Conservation (phyloP, 768 basidiomycete genomes). For the Xerocomellus dryophilus region DNA sequence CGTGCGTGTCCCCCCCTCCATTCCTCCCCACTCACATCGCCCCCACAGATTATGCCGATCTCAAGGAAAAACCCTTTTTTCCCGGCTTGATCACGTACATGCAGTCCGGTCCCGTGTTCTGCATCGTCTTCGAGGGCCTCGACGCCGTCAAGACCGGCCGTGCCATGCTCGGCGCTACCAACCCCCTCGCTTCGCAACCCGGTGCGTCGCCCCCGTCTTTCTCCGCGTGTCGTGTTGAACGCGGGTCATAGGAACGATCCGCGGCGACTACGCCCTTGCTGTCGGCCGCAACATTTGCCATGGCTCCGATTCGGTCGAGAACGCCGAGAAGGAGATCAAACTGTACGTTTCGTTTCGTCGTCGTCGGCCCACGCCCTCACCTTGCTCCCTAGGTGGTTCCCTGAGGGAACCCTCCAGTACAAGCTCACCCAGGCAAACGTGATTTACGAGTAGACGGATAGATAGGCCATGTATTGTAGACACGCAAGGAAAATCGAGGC, state of each 20-base stretch:
- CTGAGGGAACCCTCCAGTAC: slow-evolving; percentile 78
- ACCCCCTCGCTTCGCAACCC: slow-evolving; percentile 85
- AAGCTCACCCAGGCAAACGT: slow-evolving; percentile 58
- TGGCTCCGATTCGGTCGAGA: slow-evolving; percentile 86
- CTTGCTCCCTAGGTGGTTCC: slow-evolving; percentile 72
- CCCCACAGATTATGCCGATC: slow-evolving; percentile 86
- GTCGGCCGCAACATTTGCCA: slow-evolving; percentile 95
- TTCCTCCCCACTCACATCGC: not conserved
- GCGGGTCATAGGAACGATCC: slow-evolving; percentile 71
- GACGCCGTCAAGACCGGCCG: slow-evolving; percentile 95
- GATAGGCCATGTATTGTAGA: slow-evolving; percentile 21
- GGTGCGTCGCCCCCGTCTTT: slow-evolving; percentile 46
- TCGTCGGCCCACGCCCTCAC: slow-evolving; percentile 6
- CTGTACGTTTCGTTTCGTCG: slow-evolving; percentile 56
- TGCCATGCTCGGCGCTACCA: slow-evolving; percentile 93
- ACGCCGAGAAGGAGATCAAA: slow-evolving; percentile 89
- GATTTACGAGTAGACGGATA: slow-evolving; percentile 69
- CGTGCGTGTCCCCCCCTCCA: slow-evolving; percentile 42
- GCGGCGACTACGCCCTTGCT: slow-evolving; percentile 92
- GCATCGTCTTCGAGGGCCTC: slow-evolving; percentile 93
- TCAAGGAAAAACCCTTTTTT: slow-evolving; percentile 94
- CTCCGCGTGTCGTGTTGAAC: slow-evolving; percentile 1
- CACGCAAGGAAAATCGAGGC: not conserved
- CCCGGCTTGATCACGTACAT: slow-evolving; percentile 95
- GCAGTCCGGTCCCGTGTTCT: slow-evolving; percentile 92